Evolutionary conservation across 352 stramenopile genomes (phyloP), one percentile per base, ranked within the genome.

Genomic region (Blastocystis sp.): DNA sequence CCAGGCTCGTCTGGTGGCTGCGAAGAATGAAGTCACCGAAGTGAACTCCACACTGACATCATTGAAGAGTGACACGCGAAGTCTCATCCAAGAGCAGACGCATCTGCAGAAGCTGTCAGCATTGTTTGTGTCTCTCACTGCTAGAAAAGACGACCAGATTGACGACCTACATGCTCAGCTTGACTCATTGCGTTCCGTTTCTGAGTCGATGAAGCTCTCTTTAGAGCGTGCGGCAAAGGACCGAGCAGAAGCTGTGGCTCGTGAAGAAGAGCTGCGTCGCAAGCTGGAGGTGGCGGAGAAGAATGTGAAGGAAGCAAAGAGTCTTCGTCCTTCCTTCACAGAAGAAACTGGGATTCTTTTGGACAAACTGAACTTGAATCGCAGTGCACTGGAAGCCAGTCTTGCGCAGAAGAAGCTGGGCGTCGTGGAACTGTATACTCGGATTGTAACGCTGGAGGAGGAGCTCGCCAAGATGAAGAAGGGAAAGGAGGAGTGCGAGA

Each of bases 391-490:
- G 54, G 53, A 65, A 26, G 73, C 73, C 13, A 39, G 43, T 16
- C 50, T 85, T 24, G 39, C 43, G 9, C 65, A 85, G 73, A 50
- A 65, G 30, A 92, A 93, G 3, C 76, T 96, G 26, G 92, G 92
- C 7, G 90, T 96, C 13, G 98, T 95, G 37, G 93, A 98, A 73
- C 91, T 98, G 87, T 96, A 96, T 81, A 92, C 94, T 53, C 94
- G 95, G 34, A 93, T 98, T 47, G 92, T 97, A 7, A 92, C 95
- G 65, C 92, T 96, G 0, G 94, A 98, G 90, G 93, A 96, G 78
- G 92, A 93, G 3, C 91, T 98, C 18, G 92, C 93, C 43, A 65
- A 85, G 56, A 68, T 62, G 55, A 59, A 68, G 34, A 65, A 85
- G 50, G 73, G 34, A 8, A 85, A 85, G 26, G 73, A 85, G 39